Evolutionary conservation across 2,329 filamentous ascomycete species (phyloP), one percentile per base, ranked within the genome.

Genomic region (Curvularia verruculosa): DNA sequence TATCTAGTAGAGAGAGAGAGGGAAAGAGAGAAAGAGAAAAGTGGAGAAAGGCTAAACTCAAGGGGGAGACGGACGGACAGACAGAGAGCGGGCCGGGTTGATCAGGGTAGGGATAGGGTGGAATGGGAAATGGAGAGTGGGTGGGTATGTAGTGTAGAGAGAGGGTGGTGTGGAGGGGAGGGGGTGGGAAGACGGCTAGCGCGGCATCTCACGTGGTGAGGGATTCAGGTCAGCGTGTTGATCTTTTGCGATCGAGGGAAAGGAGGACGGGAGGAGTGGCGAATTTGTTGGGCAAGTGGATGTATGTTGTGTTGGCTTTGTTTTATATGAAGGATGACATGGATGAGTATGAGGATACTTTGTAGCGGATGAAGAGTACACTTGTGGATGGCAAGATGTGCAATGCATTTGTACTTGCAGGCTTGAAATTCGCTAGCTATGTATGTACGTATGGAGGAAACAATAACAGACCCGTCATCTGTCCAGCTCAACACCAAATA

Each of bases 401-500:
- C 23, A 41, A 39, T 12, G 34, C 23, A 13, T 34, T 19, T 15
- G 31, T 29, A 29, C 21, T 26, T 31, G 34, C 26, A 45, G 3
- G 13, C 24, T 52, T 44, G 31, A 26, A 21, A 39, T 24, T 24
- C 3, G 23, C 40, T 44, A 55, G 29, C 49, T 55, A 52, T 48
- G 46, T 55, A 10, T 29, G 44, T 55, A 10, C 24, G 44, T 29
- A 29, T 29, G 9, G 31, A 34, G 31, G 18, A 36, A n/a, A 18
- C 34, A 36, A 40, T 13, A 53, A 55, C 41, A 9, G 55, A 64
- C 67, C 61, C 65, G 61, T 68, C 65, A 70, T 71, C 71, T 70
- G 67, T 63, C 69, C 64, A 53, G 69, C 71, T 72, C 68, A 48
- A 71, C 66, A 64, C 66, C 59, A 43, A 9, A 28, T 34, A 4